A percentile compares a stretch with the other conserved stretches of the same genome.
Conservation (phyloP, 2,329 filamentous ascomycete genomes). For the Claviceps maximensis region DNA sequence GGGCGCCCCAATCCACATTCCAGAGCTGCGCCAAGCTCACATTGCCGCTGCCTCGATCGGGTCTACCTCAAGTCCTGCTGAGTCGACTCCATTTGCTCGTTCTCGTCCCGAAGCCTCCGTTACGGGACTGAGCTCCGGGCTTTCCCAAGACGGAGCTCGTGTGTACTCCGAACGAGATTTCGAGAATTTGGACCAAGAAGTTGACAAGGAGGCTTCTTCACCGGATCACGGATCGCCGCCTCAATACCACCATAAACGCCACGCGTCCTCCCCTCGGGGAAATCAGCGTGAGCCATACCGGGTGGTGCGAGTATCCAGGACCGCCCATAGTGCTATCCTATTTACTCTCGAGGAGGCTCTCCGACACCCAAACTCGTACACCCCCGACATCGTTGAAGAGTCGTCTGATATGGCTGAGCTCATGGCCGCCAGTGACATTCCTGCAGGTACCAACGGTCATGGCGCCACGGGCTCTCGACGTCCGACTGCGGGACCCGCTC, state of each 20-base stretch:
- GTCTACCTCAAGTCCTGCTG: conserved; percentile 27
- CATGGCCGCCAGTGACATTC: conserved; percentile 40
- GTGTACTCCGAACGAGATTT: conserved; percentile 25
- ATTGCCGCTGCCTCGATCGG: conserved; percentile 35
- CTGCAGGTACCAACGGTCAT: conserved; percentile 41
- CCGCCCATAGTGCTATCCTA: conserved; percentile 80
- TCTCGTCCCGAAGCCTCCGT: conserved; percentile 12
- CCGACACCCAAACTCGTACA: conserved; percentile 70
- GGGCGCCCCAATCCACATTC: conserved; percentile 28
- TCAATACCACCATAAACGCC: conserved; percentile 12
- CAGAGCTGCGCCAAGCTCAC: conserved; percentile 30
- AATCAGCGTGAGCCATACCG: conserved; percentile 29
- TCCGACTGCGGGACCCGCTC: conserved; percentile 34
- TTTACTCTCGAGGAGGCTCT: conserved; percentile 87
- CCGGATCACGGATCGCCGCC: conserved; percentile 15
- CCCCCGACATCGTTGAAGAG: conserved; percentile 73
- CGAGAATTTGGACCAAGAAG: conserved; percentile 34
- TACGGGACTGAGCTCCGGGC: conserved; percentile 29
- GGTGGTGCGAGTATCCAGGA: conserved; percentile 57
- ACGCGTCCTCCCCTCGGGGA: conserved; percentile 18
- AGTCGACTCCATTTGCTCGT: conserved; percentile 9
- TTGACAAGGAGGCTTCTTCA: conserved; percentile 24
- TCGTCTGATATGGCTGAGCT: conserved; percentile 88
- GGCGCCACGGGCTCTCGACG: conserved; percentile 30
- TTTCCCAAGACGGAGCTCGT: conserved; percentile 12